Evolutionary conservation across 108 stramenopile genomes (phyloP), one percentile per base, ranked within the genome.

Genomic region (Cyclotella baltica): DNA sequence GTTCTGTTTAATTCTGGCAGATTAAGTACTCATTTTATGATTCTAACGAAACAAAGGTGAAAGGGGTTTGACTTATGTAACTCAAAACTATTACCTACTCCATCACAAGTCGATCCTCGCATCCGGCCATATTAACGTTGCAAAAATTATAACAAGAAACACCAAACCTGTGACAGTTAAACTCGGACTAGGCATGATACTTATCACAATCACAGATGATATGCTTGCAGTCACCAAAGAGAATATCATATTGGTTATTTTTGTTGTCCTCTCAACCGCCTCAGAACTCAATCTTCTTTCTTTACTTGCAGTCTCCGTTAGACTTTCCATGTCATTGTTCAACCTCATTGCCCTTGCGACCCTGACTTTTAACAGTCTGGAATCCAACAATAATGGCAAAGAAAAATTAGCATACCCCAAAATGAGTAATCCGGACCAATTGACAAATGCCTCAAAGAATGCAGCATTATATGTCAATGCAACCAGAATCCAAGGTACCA

Each of bases 391-490:
- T 40, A 79, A 28, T 0, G 78, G 78, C 56, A 79, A 61, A 13
- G 65, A 67, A 38, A 79, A 79, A 66, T 79, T 79, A 23, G 78
- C 63, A 50, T 72, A 79, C 35, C 78, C 78, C 18, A 79, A 52
- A 37, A 79, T 79, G 25, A 79, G 56, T 20, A 79, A 40, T 1
- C 78, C 78, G 23, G 62, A 64, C 78, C 78, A 79, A 36, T 79
- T 79, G 27, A 79, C 78, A 67, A 79, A 79, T 13, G 78, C 71
- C 55, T 79, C 78, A 51, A 79, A 79, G 46, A 72, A 79, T 59
- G 70, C 37, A 19, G 78, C 78, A 51, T 79, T 79, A 71, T 79
- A 79, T 8, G 78, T 79, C 64, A 79, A 67, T 6, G 78, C 78
- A 15, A 79, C 71, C 63, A 79, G 50, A 20, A 79, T 48, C 78